These are phyloP conservation scores for Moniliella sp. DNA, from an alignment of 1,284 basidiomycete species.

Conservation along the genomic window DNA sequence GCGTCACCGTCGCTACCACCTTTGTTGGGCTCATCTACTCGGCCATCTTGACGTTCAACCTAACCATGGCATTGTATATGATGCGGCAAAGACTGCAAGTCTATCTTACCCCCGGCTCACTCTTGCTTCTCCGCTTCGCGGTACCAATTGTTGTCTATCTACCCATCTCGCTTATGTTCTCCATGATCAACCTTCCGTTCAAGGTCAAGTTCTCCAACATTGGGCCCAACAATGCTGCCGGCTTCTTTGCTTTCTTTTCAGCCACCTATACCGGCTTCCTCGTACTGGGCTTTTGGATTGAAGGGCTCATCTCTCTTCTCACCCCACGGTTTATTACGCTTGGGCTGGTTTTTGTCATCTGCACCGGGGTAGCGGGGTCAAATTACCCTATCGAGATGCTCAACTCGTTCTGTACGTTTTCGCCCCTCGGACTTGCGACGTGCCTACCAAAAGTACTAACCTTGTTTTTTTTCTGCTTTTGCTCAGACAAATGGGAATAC, in stretches of 20 bases:
- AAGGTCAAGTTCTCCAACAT: constrained; percentile 13
- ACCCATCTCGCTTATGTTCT: constrained; percentile 19
- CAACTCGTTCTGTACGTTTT: too few relatives aligned
- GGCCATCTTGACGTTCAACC: constrained; percentile 39
- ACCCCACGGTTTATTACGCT: constrained; percentile 19
- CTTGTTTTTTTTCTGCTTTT: too few relatives aligned
- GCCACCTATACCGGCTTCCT: constrained; percentile 15
- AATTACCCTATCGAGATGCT: too few relatives aligned
- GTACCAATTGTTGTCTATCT: constrained; percentile 13
- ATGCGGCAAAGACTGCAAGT: constrained; percentile 11
- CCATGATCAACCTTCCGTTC: constrained; percentile 23
- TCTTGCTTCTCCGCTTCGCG: constrained; percentile 14
- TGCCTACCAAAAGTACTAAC: too few relatives aligned
- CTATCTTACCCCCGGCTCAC: constrained; percentile 11
- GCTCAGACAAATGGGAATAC: too few relatives aligned
- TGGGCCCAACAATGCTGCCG: constrained; percentile 15
- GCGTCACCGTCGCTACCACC: constrained; percentile 50
- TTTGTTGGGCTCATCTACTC: constrained; percentile 58
- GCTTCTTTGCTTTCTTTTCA: constrained; percentile 23
- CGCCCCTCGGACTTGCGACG: too few relatives aligned
- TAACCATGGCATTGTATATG: constrained; percentile 13
- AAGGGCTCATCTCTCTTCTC: constrained; percentile 15
- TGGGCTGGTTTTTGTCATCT: constrained; percentile 12
- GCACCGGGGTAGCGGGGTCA: too few relatives aligned
- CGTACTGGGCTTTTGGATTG: constrained; percentile 16